Evolutionary conservation across 1,284 basidiomycete species (phyloP).

Genomic region (Boletus semigastroideus): DNA sequence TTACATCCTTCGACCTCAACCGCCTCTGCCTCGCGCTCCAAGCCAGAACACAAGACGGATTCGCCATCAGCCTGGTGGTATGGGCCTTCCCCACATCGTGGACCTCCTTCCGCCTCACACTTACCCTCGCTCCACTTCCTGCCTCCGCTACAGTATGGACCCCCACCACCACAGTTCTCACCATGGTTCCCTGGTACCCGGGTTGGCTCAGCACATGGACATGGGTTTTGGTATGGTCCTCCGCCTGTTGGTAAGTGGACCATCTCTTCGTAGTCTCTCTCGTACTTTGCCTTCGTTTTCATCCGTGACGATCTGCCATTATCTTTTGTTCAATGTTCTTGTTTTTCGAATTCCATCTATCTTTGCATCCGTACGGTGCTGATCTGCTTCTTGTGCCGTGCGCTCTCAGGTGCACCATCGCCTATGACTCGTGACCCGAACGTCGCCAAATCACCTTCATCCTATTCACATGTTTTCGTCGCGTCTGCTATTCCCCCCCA

Average conservation of each 20-base stretch:
- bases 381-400: constrained; percentile 8
- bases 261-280: constrained; percentile 3
- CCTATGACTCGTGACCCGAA: constrained; percentile 13
- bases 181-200: constrained; percentile 21
- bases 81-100: constrained; percentile 8
- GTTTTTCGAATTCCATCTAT: background rate
- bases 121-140: constrained; percentile 14
- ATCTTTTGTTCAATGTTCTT: background rate
- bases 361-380: constrained; percentile 9
- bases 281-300: background rate
- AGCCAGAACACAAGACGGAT: constrained; percentile 11
- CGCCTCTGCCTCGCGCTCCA: constrained; percentile 1
- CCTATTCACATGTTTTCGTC: constrained; percentile 4
- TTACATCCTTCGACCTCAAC: background rate
- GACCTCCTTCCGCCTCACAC: constrained; percentile 2
- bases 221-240: constrained; percentile 26
- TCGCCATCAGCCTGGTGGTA: constrained; percentile 12
- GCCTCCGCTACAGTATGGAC: constrained; percentile 17
- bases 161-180: constrained; percentile 13
- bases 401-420: constrained; percentile 17
- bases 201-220: constrained; percentile 14
- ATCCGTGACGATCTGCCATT: background rate
- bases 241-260: constrained; percentile 22
- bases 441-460: constrained; percentile 2
- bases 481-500: constrained; percentile 1